Conservation (phyloP, 331 rosid genomes). For the Malus hybrid region DNA sequence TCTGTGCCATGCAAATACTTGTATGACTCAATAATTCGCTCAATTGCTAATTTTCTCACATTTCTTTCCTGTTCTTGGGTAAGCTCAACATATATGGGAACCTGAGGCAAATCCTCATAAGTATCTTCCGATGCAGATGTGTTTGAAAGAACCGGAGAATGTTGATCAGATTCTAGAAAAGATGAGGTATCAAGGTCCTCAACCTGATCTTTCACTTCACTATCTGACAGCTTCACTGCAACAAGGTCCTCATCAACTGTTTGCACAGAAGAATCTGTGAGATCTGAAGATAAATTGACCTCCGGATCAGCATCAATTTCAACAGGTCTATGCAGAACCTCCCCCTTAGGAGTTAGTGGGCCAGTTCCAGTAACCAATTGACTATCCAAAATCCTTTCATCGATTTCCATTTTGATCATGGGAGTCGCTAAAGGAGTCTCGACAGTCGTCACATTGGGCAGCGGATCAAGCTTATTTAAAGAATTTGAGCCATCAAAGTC, state of each 20-base stretch:
- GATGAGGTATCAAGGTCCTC: conserved; percentile 34
- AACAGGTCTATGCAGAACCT: conserved; percentile 40
- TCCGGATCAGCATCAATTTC: conserved; percentile 30
- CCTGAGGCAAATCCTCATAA: conserved; percentile 68
- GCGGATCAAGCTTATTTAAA: conserved; percentile 43
- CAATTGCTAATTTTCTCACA: conserved; percentile 59
- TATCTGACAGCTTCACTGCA: conserved; percentile 34
- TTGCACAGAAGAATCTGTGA: conserved; percentile 31
- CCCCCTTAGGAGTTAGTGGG: conserved; percentile 30
- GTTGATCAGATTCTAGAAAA: conserved; percentile 53
- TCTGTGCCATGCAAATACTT: conserved; percentile 49
- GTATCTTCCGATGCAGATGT: conserved; percentile 63
- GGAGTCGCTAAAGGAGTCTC: conserved; percentile 41
- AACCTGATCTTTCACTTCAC: conserved; percentile 33
- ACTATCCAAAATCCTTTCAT: conserved; percentile 43
- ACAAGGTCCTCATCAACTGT: conserved; percentile 41
- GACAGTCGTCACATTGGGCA: conserved; percentile 19
- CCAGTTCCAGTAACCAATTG: conserved; percentile 37
- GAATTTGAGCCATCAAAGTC: conserved; percentile 51
- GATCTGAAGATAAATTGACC: conserved; percentile 36
- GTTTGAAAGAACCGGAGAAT: conserved; percentile 45
- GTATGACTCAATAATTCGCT: conserved; percentile 62
- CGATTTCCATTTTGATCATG: conserved; percentile 36
- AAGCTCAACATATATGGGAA: conserved; percentile 71
- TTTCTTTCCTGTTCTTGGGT: conserved; percentile 59